Base-by-base conservation (phyloP, 352 stramenopile species). In the Globisporangium mamillatum region DNA sequence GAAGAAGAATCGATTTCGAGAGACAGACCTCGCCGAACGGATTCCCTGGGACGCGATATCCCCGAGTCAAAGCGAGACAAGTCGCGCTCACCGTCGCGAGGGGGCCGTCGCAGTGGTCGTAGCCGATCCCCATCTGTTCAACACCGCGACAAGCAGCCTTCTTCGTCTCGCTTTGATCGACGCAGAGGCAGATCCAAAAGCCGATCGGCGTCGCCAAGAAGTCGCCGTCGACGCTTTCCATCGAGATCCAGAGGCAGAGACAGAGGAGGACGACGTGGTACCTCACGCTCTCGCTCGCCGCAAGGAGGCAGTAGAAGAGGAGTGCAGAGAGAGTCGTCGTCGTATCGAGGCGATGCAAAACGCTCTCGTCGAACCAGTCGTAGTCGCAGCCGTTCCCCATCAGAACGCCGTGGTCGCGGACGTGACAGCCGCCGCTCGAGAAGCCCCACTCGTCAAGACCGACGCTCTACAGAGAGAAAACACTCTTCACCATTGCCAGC, bases 161-260 rank as follows among this genome's bases (percentile, higher is more conserved):
- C 53, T 14, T 58, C 52, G 4, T 57, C 53, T 59, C 53, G 53
- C 53, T 59, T 34, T 24, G 53, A n/a, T 50, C 41, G 41, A 50
- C 48, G 48, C n/a, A 41, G 55, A 44, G 18, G 29, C 29, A 34
- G 25, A 64, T 38, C 27, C 29, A 62, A 53, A 18, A 63, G 48
- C 24, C 52, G 50, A 44, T 72, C 52, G 18, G 5, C 38, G 20
- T 66, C 53, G 1, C 66, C 57, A 41, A 63, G 52, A 8, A 59
- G 72, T 3, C 54, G 57, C n/a, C 65, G 61, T 12, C 44, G 41
- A 50, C 68, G 56, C 12, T 77, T 75, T 50, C 65, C 50, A 10
- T 88, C 77, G 41, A 68, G 72, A 54, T 78, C 70, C 5, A 58
- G 63, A 20, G 70, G 69, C 56, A 53, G 6, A 36, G 32, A 18